Conservation (phyloP, 495 filamentous ascomycete species). For the Annulohypoxylon nitens region DNA sequence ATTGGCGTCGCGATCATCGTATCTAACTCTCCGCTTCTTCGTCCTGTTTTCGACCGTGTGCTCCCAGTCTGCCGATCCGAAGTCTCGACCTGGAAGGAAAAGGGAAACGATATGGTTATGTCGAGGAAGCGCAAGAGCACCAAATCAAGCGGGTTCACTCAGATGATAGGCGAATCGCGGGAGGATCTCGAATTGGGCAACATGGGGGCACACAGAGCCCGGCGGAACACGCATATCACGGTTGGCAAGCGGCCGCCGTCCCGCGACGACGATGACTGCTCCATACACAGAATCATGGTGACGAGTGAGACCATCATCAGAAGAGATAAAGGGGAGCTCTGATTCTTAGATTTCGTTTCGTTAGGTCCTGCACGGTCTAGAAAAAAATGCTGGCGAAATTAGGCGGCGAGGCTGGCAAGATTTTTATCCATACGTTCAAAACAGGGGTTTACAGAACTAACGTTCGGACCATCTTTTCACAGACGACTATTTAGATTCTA, state of each 20-base stretch:
- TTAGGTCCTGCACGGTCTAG: conserved; percentile 14
- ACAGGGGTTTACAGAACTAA: conserved; percentile 7
- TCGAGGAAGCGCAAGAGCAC: conserved; percentile 35
- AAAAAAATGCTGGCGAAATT: conserved; percentile 15
- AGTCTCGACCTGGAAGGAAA: conserved; percentile 20
- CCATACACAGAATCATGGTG: conserved; percentile 40
- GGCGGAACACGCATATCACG: conserved; percentile 38
- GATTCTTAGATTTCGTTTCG: conserved; percentile 19
- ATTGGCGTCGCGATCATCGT: conserved; percentile 38
- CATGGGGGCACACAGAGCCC: conserved; percentile 42
- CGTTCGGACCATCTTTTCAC: background rate
- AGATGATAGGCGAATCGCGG: conserved; percentile 33
- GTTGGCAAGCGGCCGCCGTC: conserved; percentile 32
- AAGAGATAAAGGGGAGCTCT: conserved; percentile 41
- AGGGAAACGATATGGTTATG: conserved; percentile 14
- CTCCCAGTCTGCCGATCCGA: conserved; percentile 3
- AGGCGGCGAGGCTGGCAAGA: conserved; percentile 29
- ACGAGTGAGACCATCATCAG: conserved; percentile 41
- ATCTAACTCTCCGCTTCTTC: conserved; percentile 41
- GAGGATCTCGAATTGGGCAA: conserved; percentile 41
- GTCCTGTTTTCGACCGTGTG: conserved; percentile 34
- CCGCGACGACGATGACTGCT: conserved; percentile 30
- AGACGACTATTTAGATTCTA: conserved; percentile 16
- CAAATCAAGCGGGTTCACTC: conserved; percentile 43
- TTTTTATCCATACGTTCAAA: conserved; percentile 6